Percentiles rank a stretch among this genome's conserved stretches.
Conservation (phyloP, 345 rosid genomes). For the Acer campestre region DNA sequence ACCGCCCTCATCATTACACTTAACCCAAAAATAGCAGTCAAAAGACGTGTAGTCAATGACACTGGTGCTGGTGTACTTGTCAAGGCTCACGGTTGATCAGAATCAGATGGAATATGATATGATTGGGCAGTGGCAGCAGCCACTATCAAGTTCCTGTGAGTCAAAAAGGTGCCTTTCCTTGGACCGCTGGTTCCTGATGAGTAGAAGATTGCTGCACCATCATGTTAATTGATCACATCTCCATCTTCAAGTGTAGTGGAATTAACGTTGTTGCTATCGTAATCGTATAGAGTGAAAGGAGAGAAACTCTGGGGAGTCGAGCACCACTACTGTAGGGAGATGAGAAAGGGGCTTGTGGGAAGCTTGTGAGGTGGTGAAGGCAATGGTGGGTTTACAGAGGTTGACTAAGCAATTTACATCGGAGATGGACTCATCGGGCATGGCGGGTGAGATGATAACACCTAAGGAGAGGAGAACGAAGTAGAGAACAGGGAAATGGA, state of each 20-base stretch:
- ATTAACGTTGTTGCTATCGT: too few relatives aligned
- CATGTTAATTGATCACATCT: too few relatives aligned
- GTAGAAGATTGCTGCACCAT: slow-evolving; percentile 58
- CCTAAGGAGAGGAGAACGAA: slow-evolving; percentile 75
- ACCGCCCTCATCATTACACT: too few relatives aligned
- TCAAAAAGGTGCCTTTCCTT: slow-evolving; percentile 72
- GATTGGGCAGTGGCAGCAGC: too few relatives aligned
- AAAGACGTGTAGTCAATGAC: too few relatives aligned
- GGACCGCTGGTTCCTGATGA: slow-evolving; percentile 89
- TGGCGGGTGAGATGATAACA: slow-evolving; percentile 70
- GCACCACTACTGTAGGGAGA: slow-evolving; percentile 46
- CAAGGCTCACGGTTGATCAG: too few relatives aligned
- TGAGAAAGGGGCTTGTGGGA: slow-evolving; percentile 45
- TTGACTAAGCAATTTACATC: slow-evolving; percentile 61
- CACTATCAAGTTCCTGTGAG: slow-evolving; percentile 69
- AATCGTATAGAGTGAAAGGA: slow-evolving; percentile 29
- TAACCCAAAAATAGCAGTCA: too few relatives aligned
- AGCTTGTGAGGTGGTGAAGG: slow-evolving; percentile 67
- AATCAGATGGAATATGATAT: too few relatives aligned
- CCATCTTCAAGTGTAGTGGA: too few relatives aligned
- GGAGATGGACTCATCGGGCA: slow-evolving; percentile 54
- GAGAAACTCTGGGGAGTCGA: slow-evolving; percentile 76
- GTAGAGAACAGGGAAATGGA: slow-evolving; percentile 65
- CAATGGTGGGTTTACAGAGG: slow-evolving; percentile 64
- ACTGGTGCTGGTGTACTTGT: too few relatives aligned